Conservation (phyloP, 2,329 filamentous ascomycete species). For the Meredithiella fracta region DNA sequence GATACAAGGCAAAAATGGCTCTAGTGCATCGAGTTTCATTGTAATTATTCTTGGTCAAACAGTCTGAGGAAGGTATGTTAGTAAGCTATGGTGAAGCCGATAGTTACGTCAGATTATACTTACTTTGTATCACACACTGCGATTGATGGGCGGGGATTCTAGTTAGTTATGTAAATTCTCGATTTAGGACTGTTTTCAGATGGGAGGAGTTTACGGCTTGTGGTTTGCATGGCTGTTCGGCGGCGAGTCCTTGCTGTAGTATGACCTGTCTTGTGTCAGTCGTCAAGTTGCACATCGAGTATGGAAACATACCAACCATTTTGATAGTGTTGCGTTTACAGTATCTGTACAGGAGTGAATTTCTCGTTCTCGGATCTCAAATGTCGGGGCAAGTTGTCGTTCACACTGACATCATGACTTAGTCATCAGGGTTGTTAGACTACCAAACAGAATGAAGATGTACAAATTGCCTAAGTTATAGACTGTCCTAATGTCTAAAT, state of each 20-base stretch:
- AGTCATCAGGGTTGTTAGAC: neutral
- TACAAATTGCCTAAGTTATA: too few species aligned
- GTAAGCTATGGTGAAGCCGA: constrained; percentile 61
- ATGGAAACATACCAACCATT: too few species aligned
- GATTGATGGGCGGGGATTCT: neutral
- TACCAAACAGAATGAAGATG: too few species aligned
- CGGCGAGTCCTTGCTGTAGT: constrained; percentile 17
- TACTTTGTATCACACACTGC: constrained; percentile 83
- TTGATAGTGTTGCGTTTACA: too few species aligned
- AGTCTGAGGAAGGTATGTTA: constrained; percentile 48
- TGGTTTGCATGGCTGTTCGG: constrained; percentile 69
- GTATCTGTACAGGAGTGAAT: too few species aligned
- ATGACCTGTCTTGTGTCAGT: constrained; percentile 3
- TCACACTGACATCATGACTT: neutral
- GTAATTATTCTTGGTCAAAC: constrained; percentile 68
- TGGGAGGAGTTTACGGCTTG: constrained; percentile 42
- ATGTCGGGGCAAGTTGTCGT: neutral
- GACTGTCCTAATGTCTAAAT: too few species aligned
- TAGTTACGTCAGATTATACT: constrained; percentile 43
- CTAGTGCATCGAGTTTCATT: constrained; percentile 68
- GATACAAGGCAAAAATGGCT: constrained; percentile 72
- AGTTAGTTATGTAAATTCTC: neutral
- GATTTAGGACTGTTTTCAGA: neutral
- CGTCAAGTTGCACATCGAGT: too few species aligned
- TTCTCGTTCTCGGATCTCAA: too few species aligned